phyloP scores from a whole-genome alignment of 495 filamentous ascomycete genomes.

The Evansstolkia leycettana region DNA sequence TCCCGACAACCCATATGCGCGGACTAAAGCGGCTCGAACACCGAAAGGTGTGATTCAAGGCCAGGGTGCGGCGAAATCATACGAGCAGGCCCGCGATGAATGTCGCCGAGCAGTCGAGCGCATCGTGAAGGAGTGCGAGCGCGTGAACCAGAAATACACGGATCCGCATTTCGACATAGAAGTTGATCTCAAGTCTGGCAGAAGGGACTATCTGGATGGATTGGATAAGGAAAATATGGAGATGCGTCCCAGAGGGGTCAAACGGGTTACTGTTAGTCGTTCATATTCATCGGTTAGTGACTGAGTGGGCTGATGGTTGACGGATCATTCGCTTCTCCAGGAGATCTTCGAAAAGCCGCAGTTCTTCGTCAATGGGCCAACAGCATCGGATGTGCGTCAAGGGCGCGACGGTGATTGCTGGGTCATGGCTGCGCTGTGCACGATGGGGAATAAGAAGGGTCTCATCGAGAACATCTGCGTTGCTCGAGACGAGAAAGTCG shows the following conservation, averaged over 20 bases:
- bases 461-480: conserved; percentile 78
- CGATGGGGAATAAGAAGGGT: conserved; percentile 66
- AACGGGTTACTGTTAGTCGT: conserved; percentile 43
- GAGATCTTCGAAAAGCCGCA: conserved; percentile 82
- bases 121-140: conserved; percentile 70
- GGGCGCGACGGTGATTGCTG: conserved; percentile 81
- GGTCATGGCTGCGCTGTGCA: conserved; percentile 79
- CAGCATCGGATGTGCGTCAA: conserved; percentile 72
- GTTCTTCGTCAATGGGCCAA: conserved; percentile 76
- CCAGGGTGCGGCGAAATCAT: conserved; percentile 49
- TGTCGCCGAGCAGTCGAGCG: conserved; percentile 67
- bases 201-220: conserved; percentile 50
- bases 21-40: conserved; percentile 41
- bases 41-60: conserved; percentile 40
- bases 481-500: conserved; percentile 63
- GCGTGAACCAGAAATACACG: conserved; percentile 81
- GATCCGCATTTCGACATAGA: conserved; percentile 87
- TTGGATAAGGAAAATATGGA: conserved; percentile 34
- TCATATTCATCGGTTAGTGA: not conserved
- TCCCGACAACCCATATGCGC: conserved; percentile 60
- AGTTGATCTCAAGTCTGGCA: conserved; percentile 54
- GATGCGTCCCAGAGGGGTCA: conserved; percentile 45
- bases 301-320: not conserved
- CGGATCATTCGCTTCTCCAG: conserved; percentile 14
- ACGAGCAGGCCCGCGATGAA: conserved; percentile 56